Conservation (phyloP, 2,329 filamentous ascomycete genomes). For the Rhinocladiella mackenziei region DNA sequence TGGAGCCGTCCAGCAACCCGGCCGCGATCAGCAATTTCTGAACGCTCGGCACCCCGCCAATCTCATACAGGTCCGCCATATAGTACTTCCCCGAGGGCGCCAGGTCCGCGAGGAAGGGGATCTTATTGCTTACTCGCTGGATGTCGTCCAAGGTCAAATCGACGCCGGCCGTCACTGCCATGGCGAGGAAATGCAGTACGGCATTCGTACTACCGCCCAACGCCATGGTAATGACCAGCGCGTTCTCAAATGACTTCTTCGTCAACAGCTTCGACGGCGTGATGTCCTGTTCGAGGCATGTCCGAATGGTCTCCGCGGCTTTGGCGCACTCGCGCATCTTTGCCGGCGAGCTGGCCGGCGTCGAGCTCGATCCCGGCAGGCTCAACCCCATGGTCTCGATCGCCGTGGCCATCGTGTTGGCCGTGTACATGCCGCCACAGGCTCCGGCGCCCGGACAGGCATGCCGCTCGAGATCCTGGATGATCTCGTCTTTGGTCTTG, state of each 20-base stretch:
- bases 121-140: slow-evolving; percentile 73
- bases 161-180: slow-evolving; percentile 80
- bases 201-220: slow-evolving; percentile 88
- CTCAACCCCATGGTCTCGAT: slow-evolving; percentile 85
- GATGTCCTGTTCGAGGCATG: slow-evolving; percentile 78
- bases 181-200: slow-evolving; percentile 82
- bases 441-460: slow-evolving; percentile 76
- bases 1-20: slow-evolving; percentile 69
- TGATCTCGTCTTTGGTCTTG: slow-evolving; percentile 69
- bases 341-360: slow-evolving; percentile 72
- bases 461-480: slow-evolving; percentile 75
- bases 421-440: slow-evolving; percentile 86
- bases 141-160: slow-evolving; percentile 76
- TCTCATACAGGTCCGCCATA: slow-evolving; percentile 82
- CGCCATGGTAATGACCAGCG: slow-evolving; percentile 83
- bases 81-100: slow-evolving; percentile 79
- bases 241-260: slow-evolving; percentile 78
- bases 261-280: slow-evolving; percentile 76
- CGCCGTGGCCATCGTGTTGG: slow-evolving; percentile 88
- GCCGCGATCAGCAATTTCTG: slow-evolving; percentile 79
- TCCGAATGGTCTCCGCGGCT: slow-evolving; percentile 70
- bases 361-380: slow-evolving; percentile 78
- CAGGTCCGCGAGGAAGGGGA: slow-evolving; percentile 80
- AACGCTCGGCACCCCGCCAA: slow-evolving; percentile 80
- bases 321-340: slow-evolving; percentile 85